Base-by-base conservation (phyloP, 768 basidiomycete genomes). In the Termitomyces sp. region DNA sequence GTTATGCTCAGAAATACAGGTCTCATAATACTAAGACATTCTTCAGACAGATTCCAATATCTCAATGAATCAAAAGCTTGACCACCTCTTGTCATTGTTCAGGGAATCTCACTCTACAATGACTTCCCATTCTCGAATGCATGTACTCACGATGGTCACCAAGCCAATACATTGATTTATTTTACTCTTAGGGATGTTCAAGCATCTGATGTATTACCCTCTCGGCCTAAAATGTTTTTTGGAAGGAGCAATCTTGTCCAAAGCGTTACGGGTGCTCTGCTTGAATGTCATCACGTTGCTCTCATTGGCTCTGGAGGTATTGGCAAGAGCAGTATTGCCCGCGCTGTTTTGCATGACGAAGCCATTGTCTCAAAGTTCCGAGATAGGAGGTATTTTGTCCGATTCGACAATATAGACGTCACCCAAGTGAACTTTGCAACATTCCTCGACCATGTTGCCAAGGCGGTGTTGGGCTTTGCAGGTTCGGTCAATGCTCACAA, bases 21-120 rank as follows among this genome's bases (percentile, higher is more conserved):
- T 33, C 2, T 1, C 19, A 21, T 12, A 1, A 1, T 12, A 48
- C 8, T 10, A 8, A 33, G 6, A 5, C 1, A 50, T 15, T 35
- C 3, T 2, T 4, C 12, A 49, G 48, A 52, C 51, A 2, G 61
- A 62, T 33, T 28, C 57, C n/a, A 59, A 54, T 30, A 56, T 62
- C 3, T 37, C 55, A 0, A 31, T 37, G 10, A 62, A 59, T 31
- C 8, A 54, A 10, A 62, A 62, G 15, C 40, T 57, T 8, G 57
- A 61, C 15, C 33, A 61, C 23, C 49, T 62, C 3, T 26, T 56
- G 11, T 21, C 28, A 3, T n/a, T 15, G 28, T 56, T 54, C 12
- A 42, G 48, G 40, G 52, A 48, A n/a, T 53, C 50, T 37, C 21
- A 44, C 19, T 23, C 40, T 8, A 37, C 6, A 17, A n/a, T 28